Percentiles rank a stretch among this genome's conserved stretches.
These are phyloP conservation scores for Monosporascus cannonballus DNA, from an alignment of 2,329 filamentous ascomycete genomes.

Conservation along the genomic window DNA sequence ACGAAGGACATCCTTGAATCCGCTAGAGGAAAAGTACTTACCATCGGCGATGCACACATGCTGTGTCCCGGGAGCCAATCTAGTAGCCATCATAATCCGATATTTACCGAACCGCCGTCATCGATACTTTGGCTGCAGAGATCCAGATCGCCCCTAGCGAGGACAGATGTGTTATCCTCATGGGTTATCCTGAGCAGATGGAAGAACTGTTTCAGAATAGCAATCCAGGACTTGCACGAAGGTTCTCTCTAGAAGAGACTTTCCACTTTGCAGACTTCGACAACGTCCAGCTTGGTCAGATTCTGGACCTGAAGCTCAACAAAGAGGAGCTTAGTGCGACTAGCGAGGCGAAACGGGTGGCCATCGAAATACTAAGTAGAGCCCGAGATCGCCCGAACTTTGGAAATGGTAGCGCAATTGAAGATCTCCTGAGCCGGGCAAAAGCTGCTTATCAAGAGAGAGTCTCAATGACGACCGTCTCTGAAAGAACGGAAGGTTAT, in stretches of 20 bases:
- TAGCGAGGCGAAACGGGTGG: constrained; percentile 36
- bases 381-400: constrained; percentile 51
- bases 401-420: constrained; percentile 57
- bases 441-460: background rate
- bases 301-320: constrained; percentile 50
- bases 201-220: constrained; percentile 53
- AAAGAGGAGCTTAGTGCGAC: constrained; percentile 40
- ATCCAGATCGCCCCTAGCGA: constrained; percentile 54
- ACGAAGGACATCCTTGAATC: constrained; percentile 51
- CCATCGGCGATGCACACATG: constrained; percentile 61
- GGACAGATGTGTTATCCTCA: constrained; percentile 55
- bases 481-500: too few relatives aligned
- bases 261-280: constrained; percentile 58
- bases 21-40: constrained; percentile 53
- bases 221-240: constrained; percentile 52
- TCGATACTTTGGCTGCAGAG: constrained; percentile 57
- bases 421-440: constrained; percentile 42
- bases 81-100: constrained; percentile 12
- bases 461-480: too few relatives aligned
- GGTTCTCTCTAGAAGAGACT: constrained; percentile 50
- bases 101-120: constrained; percentile 44
- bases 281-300: constrained; percentile 42
- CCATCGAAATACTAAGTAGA: constrained; percentile 42
- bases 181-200: constrained; percentile 57
- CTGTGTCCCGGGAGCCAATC: constrained; percentile 27